These are phyloP conservation scores for Botrytis aclada DNA, from an alignment of 2,329 filamentous ascomycete genomes.

Conservation along the genomic window DNA sequence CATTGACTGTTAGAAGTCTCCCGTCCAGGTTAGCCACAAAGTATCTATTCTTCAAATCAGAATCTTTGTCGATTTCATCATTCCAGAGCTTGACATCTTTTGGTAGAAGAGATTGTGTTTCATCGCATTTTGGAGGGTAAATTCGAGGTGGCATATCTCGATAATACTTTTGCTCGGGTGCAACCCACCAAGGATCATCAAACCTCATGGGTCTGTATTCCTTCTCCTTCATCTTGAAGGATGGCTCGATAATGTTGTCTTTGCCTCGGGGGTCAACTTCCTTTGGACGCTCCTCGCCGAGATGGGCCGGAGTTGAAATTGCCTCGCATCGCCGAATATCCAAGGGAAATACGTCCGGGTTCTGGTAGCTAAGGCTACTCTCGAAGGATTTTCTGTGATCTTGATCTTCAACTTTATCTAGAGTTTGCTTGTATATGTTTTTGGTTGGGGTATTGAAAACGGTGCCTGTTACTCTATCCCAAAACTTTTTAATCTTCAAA, in stretches of 20 bases:
- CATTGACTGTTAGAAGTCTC: constrained; percentile 32
- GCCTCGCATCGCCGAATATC: constrained; percentile 31
- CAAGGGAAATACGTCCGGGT: constrained; percentile 30
- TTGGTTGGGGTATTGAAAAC: constrained; percentile 34
- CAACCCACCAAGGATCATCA: constrained; percentile 33
- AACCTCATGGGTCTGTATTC: constrained; percentile 17
- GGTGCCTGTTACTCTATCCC: constrained; percentile 34
- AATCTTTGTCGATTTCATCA: constrained; percentile 27
- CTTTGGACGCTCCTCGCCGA: background rate
- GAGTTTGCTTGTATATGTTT: background rate
- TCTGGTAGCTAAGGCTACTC: background rate
- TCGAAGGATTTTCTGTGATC: background rate
- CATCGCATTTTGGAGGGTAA: constrained; percentile 23
- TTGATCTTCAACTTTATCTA: background rate
- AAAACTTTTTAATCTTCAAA: constrained; percentile 25
- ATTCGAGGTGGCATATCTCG: constrained; percentile 28
- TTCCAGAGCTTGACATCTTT: constrained; percentile 28
- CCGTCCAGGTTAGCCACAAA: constrained; percentile 34
- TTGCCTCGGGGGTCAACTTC: background rate
- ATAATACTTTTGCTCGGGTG: constrained; percentile 23
- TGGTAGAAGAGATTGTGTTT: constrained; percentile 15
- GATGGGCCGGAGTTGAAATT: background rate
- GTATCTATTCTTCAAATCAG: constrained; percentile 24
- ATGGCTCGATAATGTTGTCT: constrained; percentile 9
- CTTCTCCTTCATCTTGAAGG: constrained; percentile 2